These are phyloP conservation scores for Boletus barrowsii DNA, from an alignment of 768 basidiomycete genomes.

Conservation along the genomic window DNA sequence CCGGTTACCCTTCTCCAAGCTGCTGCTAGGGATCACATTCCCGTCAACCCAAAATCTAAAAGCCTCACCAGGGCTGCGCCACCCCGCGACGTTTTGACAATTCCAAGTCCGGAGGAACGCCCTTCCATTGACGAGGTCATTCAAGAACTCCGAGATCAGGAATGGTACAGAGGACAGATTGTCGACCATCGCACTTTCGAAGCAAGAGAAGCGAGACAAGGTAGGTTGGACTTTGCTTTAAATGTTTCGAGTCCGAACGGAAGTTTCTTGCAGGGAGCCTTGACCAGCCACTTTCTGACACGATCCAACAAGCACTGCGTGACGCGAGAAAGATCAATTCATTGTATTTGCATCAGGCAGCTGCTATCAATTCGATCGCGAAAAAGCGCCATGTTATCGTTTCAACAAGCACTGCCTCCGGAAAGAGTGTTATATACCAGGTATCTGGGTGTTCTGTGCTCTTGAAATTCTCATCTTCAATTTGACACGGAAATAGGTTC, in stretches of 20 bases:
- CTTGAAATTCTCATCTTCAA: neutral
- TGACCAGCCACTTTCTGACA: slow-evolving; percentile 54
- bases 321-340: slow-evolving; percentile 57
- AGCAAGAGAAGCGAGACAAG: slow-evolving; percentile 49
- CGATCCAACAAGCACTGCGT: slow-evolving; percentile 53
- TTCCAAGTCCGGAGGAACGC: slow-evolving; percentile 49
- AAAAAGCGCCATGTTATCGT: slow-evolving; percentile 72
- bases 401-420: slow-evolving; percentile 87
- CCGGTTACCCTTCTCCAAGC: slow-evolving; percentile 60
- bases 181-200: slow-evolving; percentile 51
- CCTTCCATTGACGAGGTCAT: slow-evolving; percentile 58
- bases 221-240: slow-evolving; percentile 29
- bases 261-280: slow-evolving; percentile 39
- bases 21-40: slow-evolving; percentile 69
- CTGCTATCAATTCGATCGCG: slow-evolving; percentile 63
- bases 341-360: slow-evolving; percentile 69
- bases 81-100: slow-evolving; percentile 9
- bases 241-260: neutral
- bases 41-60: slow-evolving; percentile 50
- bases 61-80: neutral
- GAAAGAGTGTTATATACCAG: slow-evolving; percentile 87
- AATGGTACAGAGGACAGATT: slow-evolving; percentile 74
- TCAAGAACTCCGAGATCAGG: slow-evolving; percentile 50
- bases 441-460: slow-evolving; percentile 34
- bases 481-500: slow-evolving; percentile 47